Conservation (phyloP, 306 rosid genomes). For the Gillenia trifoliata region DNA sequence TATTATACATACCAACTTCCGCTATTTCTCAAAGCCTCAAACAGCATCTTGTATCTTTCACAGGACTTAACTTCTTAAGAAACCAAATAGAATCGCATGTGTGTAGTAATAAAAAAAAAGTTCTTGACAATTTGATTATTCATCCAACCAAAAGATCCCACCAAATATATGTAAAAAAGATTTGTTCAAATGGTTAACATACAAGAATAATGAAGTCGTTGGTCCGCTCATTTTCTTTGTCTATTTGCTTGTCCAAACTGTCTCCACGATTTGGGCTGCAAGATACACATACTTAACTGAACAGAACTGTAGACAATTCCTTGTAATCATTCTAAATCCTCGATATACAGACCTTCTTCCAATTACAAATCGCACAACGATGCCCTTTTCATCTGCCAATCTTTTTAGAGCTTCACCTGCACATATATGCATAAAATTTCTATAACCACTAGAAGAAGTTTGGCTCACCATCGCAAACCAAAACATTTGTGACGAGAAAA, state of each 20-base stretch:
- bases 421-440: not conserved
- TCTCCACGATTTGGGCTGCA: conserved; percentile 65
- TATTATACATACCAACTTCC: not conserved
- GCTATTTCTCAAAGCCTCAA: not conserved
- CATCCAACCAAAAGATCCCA: conserved; percentile 8
- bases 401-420: conserved; percentile 45
- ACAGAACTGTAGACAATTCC: conserved; percentile 18
- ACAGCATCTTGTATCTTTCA: not conserved
- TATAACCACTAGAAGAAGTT: not conserved
- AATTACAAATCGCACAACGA: conserved; percentile 54
- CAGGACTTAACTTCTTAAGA: not conserved
- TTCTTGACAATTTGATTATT: not conserved
- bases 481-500: not conserved
- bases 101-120: not conserved
- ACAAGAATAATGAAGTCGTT: conserved; percentile 62
- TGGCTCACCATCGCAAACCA: not conserved
- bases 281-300: conserved; percentile 20
- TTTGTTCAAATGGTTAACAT: conserved; percentile 26
- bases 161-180: conserved; percentile 9
- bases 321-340: conserved; percentile 21
- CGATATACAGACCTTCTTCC: conserved; percentile 51
- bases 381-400: conserved; percentile 41
- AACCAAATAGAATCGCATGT: not conserved
- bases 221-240: conserved; percentile 46
- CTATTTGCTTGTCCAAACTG: conserved; percentile 55